Percentiles rank a stretch among this genome's conserved stretches.
Conservation (phyloP, 805 yeast genomes). For the Candida anglica region DNA sequence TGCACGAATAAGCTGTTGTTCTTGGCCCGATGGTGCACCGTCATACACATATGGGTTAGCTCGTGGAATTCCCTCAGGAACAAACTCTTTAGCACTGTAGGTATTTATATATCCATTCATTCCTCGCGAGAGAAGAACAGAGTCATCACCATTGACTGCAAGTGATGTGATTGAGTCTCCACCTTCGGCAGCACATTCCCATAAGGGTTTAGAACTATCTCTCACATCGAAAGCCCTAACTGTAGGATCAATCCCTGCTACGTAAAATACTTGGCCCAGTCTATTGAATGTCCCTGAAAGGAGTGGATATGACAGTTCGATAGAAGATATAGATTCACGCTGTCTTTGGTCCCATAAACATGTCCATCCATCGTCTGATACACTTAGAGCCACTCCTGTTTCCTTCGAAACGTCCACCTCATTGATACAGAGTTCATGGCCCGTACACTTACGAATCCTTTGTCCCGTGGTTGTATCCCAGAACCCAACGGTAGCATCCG, state of each 20-base stretch:
- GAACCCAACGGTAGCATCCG: conserved; percentile 57
- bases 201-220: conserved; percentile 33
- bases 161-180: conserved; percentile 57
- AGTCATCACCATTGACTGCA: conserved; percentile 42
- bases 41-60: conserved; percentile 46
- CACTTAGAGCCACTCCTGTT: conserved; percentile 39
- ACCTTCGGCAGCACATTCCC: conserved; percentile 39
- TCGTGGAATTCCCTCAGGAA: conserved; percentile 36
- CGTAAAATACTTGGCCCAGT: conserved; percentile 43
- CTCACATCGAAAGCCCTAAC: conserved; percentile 60
- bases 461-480: conserved; percentile 62
- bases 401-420: conserved; percentile 39
- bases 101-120: conserved; percentile 55
- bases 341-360: conserved; percentile 64
- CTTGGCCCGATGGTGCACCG: conserved; percentile 55
- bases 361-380: conserved; percentile 62
- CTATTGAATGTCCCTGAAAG: conserved; percentile 39
- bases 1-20: conserved; percentile 48
- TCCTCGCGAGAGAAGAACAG: conserved; percentile 47
- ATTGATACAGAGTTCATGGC: conserved; percentile 53
- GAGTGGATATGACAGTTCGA: conserved; percentile 55
- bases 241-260: conserved; percentile 67
- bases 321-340: conserved; percentile 35
- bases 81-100: conserved; percentile 48
- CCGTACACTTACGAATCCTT: conserved; percentile 50